Percentiles rank a stretch among this genome's conserved stretches.
phyloP scores from a whole-genome alignment of 306 rosid genomes.

The Fragaria nilgerrensis region DNA sequence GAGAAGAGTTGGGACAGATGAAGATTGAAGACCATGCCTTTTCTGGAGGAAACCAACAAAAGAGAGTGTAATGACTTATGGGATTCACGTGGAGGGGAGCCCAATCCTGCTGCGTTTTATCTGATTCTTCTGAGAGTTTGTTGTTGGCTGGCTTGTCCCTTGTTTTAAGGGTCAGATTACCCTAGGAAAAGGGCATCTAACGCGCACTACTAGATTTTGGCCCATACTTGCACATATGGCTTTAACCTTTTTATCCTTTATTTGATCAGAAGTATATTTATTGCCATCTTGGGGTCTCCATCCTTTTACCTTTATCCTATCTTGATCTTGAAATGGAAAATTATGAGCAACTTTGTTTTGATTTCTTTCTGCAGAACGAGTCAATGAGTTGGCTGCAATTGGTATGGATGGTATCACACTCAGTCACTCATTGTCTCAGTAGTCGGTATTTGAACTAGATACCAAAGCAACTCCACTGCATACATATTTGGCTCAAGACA shows the following conservation, averaged over 20 bases:
- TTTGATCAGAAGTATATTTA: neutral
- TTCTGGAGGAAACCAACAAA: slow-evolving; percentile 17
- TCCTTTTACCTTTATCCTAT: neutral
- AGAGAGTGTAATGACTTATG: slow-evolving; percentile 30
- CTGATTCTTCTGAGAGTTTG: neutral
- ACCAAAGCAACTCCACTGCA: neutral
- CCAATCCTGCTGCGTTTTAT: slow-evolving; percentile 11
- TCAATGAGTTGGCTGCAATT: neutral
- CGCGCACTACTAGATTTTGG: neutral
- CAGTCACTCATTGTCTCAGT: neutral
- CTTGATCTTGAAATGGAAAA: neutral
- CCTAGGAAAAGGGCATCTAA: neutral
- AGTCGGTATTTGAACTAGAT: neutral
- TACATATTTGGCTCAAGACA: neutral
- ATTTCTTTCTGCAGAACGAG: neutral
- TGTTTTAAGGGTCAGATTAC: neutral
- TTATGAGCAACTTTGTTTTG: neutral
- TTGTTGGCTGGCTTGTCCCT: neutral
- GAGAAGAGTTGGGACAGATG: neutral
- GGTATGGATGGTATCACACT: neutral
- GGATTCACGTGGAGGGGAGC: slow-evolving; percentile 51
- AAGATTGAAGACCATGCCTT: neutral
- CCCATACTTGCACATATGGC: neutral
- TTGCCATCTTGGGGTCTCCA: neutral
- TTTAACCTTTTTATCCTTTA: neutral